These are phyloP conservation scores for Flammula alnicola DNA, from an alignment of 1,284 basidiomycete species.

Conservation along the genomic window DNA sequence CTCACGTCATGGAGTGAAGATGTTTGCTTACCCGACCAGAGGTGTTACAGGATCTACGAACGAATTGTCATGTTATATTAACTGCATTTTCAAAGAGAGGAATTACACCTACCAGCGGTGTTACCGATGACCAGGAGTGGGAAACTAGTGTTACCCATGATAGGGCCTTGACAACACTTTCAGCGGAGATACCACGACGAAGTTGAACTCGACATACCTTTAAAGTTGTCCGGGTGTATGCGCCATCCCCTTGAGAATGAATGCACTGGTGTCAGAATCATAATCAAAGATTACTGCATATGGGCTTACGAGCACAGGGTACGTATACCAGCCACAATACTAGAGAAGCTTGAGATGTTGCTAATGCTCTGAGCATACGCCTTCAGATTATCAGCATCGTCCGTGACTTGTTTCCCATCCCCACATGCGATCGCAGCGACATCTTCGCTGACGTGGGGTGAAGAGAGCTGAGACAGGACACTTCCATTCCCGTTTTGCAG, in stretches of 20 bases:
- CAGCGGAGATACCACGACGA: not conserved
- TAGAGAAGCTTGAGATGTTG: too few species aligned
- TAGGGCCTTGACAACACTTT: constrained; percentile 41
- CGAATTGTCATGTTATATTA: not conserved
- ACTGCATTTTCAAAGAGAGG: not conserved
- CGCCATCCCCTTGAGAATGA: too few species aligned
- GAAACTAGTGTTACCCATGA: constrained; percentile 41
- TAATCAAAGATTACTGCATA: too few species aligned
- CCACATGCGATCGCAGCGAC: constrained; percentile 9
- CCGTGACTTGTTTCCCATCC: too few species aligned
- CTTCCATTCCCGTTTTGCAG: constrained; percentile 40
- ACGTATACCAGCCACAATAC: too few species aligned
- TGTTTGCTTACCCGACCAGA: constrained; percentile 26
- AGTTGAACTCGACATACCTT: constrained; percentile 2
- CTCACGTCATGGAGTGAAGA: not conserved
- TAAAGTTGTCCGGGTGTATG: too few species aligned
- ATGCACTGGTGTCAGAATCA: too few species aligned
- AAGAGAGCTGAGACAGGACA: constrained; percentile 32
- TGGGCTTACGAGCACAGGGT: too few species aligned
- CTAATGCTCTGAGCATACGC: too few species aligned
- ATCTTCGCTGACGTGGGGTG: constrained; percentile 18
- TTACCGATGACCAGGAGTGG: constrained; percentile 45
- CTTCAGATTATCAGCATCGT: too few species aligned
- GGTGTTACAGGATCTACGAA: constrained; percentile 45
- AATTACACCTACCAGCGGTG: constrained; percentile 38